Base-by-base conservation (phyloP, 495 filamentous ascomycete genomes). In the Clohesyomyces aquaticus region DNA sequence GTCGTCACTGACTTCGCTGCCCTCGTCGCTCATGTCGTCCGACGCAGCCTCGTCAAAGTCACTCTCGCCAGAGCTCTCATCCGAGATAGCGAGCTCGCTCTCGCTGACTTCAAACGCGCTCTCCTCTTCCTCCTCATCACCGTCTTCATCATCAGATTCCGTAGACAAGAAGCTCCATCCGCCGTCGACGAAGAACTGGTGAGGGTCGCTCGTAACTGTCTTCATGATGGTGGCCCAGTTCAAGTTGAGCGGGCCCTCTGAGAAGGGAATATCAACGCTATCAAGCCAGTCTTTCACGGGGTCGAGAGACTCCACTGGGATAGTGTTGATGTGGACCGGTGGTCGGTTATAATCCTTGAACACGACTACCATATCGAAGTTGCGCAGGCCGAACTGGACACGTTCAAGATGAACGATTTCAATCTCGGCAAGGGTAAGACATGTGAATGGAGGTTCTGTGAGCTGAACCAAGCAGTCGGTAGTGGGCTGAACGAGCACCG, bases 201-300 rank as follows among this genome's bases (percentile, higher is more conserved):
- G 93, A 8, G 95, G 90, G 74, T 99, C 90, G 42, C 88, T 85
- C 29, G 88, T 91, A 18, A 99, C 92, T 0, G 95, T 99, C 80
- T 99, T 99, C 93, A 99, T 99, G 73, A 99, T 99, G 21, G 91
- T 96, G 8, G 88, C 86, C 95, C 95, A 99, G 78, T 98, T 97
- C 61, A 99, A 80, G 77, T 99, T 99, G 66, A 99, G 81, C 6
- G 95, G 95, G 43, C 95, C 95, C 76, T 99, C 95, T 16, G 87
- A 89, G 81, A 85, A 98, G 26, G 95, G 85, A 63, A 99, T 93
- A 71, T 98, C 93, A 62, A 93, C 91, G 2, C 88, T 89, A 74
- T 98, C 93, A 19, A 99, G 84, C 91, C 93, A 99, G 74, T 98
- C 95, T 76, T 98, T 99, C 56, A 98, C 95, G 56, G 88, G 85